Evolutionary conservation across 495 filamentous ascomycete species (phyloP), one percentile per base, ranked within the genome.

Genomic region (Talaromyces nanjingensis): DNA sequence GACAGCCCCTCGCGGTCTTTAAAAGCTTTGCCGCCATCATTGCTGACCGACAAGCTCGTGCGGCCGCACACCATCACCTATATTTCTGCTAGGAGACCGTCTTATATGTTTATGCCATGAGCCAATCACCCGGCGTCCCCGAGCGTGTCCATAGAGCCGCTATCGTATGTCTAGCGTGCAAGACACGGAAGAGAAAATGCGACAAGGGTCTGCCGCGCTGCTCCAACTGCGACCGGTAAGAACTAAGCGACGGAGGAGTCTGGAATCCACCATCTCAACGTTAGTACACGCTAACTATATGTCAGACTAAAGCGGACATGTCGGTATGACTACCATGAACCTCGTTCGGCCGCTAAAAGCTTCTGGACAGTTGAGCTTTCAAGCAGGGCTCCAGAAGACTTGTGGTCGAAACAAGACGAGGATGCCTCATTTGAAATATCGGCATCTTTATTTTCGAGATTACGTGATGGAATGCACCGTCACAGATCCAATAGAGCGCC

Each of bases 101-200:
- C 12, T 25, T 6, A 29, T 3, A 4, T 3, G 9, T 27, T 3
- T 22, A 7, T 56, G 11, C 16, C 22, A 33, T 37, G 56, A 59
- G 12, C 27, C 27, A 59, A 37, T 18, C 31, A 37, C 29, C 56
- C 14, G 29, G 2, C 4, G 14, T 33, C 56, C 2, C 56, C 4
- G 52, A 55, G 55, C 2, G 27, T 33, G 56, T 53, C 5, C 49
- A 9, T 53, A 53, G 20, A 25, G 49, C 56, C 12, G 20, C 56
- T 37, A 33, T 59, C 18, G 56, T 37, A 37, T 59, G 56, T 22
- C 27, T 59, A 20, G 11, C 27, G 14, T 59, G 56, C 31, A 59
- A 37, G 29, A 59, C 29, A 14, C 27, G 56, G 29, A 59, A 59
- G 56, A 25, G 56, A 8, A 59, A 37, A 59, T 59, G 56, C 56